These are phyloP conservation scores for Yarrowia porcina DNA, from an alignment of 805 yeast genomes.

Conservation along the genomic window DNA sequence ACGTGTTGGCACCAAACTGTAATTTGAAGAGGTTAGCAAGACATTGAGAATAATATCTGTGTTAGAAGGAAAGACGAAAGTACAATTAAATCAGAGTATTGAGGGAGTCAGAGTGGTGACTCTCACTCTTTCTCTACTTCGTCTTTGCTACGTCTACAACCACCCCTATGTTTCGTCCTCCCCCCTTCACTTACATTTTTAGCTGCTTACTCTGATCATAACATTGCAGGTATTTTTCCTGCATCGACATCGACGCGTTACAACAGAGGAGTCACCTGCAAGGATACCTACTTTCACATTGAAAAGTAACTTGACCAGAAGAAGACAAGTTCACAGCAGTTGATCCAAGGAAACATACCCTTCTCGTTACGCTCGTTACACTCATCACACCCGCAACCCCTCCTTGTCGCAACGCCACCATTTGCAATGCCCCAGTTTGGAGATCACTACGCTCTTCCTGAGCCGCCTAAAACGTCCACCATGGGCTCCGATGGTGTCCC, in stretches of 20 bases:
- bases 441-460: conserved; percentile 21
- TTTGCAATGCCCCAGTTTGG: conserved; percentile 15
- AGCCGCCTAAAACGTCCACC: neutral
- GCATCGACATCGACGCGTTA: neutral
- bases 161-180: no score
- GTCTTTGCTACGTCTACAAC: no score
- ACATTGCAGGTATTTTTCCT: conserved; percentile 9
- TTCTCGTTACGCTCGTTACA: no score
- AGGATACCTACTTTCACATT: neutral
- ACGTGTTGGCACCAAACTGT: conserved; percentile 6
- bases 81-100: no score
- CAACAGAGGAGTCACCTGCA: neutral
- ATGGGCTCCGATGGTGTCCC: neutral
- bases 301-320: neutral
- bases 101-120: no score
- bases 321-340: neutral
- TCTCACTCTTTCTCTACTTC: no score
- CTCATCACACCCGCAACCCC: no score
- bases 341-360: neutral
- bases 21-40: neutral
- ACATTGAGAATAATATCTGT: neutral
- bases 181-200: neutral
- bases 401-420: neutral
- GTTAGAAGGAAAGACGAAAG: no score
- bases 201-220: neutral